Conservation (phyloP, 768 basidiomycete species). For the Tricholoma bakamatsutake region DNA sequence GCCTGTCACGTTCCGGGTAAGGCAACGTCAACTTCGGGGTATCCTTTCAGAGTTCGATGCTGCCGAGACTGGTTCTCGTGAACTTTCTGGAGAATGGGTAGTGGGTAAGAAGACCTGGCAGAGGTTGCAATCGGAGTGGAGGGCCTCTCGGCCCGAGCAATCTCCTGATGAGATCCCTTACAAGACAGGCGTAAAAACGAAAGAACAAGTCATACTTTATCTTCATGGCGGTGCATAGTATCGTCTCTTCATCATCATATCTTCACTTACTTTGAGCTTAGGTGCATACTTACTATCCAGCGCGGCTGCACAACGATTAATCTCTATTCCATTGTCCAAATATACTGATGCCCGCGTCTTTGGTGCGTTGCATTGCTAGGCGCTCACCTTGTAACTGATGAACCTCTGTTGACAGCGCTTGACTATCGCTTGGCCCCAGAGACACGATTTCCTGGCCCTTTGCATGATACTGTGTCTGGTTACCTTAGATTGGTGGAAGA, state of each 20-base stretch:
- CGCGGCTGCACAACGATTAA: conserved; percentile 81
- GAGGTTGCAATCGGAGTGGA: conserved; percentile 78
- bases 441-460: conserved; percentile 86
- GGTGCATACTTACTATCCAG: conserved; percentile 93
- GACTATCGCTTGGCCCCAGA: conserved; percentile 97
- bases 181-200: conserved; percentile 29
- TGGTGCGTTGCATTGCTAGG: conserved; percentile 25
- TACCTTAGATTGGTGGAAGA: conserved; percentile 88
- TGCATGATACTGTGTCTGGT: conserved; percentile 78
- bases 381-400: neutral
- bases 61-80: conserved; percentile 68
- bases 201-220: conserved; percentile 85
- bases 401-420: conserved; percentile 48
- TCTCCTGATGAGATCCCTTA: conserved; percentile 9
- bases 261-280: conserved; percentile 17
- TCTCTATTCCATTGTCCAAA: conserved; percentile 89
- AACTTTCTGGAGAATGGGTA: conserved; percentile 94
- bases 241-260: neutral
- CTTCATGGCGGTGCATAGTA: conserved; percentile 76
- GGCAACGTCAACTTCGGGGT: conserved; percentile 65
- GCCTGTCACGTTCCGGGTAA: conserved; percentile 87
- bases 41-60: conserved; percentile 73
- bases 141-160: conserved; percentile 31
- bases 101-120: conserved; percentile 92
- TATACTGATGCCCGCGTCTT: conserved; percentile 87